Conservation (phyloP, 192 early-diverging fungal species). For the Linnemannia zychae region DNA sequence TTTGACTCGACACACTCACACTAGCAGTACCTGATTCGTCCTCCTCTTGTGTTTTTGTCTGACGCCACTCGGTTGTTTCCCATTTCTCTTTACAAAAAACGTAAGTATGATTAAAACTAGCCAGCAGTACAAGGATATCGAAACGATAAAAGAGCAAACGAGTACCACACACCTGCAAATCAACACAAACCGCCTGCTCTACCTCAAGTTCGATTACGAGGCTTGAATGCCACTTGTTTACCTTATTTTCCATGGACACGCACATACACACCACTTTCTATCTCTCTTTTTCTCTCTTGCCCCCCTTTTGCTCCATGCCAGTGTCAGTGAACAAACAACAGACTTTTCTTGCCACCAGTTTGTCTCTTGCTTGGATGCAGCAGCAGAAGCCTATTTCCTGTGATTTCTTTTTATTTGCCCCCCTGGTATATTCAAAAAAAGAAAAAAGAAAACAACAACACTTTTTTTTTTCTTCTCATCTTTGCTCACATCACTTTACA, state of each 20-base stretch:
- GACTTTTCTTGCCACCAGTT: slow-evolving; percentile 9
- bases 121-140: background rate
- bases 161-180: background rate
- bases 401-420: background rate
- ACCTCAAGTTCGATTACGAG: background rate
- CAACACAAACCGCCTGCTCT: background rate
- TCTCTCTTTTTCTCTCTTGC: background rate
- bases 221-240: background rate
- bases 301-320: background rate
- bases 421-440: background rate
- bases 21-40: background rate
- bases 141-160: background rate
- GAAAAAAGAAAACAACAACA: background rate
- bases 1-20: background rate
- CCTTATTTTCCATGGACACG: background rate
- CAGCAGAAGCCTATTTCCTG: background rate
- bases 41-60: background rate
- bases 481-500: background rate
- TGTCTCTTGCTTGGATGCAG: background rate
- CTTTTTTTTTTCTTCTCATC: background rate
- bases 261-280: no score
- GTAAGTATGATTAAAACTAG: background rate
- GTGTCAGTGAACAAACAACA: background rate
- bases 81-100: background rate
- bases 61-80: slow-evolving; percentile 7